phyloP scores from a whole-genome alignment of 2,329 filamentous ascomycete species.

The Neospermospora avenae region DNA sequence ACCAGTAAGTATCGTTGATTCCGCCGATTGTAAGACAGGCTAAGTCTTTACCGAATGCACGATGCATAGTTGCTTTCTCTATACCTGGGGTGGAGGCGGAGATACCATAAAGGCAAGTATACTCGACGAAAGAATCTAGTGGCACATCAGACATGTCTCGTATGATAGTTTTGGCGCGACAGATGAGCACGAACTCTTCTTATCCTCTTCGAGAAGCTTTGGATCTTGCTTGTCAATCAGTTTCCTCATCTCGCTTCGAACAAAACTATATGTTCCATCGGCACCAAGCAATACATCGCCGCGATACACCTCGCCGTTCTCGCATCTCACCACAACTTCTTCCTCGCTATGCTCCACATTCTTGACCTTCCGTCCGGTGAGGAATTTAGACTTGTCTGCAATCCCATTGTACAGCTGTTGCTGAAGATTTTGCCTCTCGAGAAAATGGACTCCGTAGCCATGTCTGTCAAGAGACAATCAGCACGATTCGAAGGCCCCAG shows the following conservation, averaged over 20 bases:
- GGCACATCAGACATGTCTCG: not conserved
- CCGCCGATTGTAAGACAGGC: slow-evolving; percentile 20
- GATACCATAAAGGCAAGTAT: slow-evolving; percentile 24
- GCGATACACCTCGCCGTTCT: slow-evolving; percentile 16
- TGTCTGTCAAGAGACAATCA: slow-evolving; percentile 2
- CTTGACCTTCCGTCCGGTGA: slow-evolving; percentile 8
- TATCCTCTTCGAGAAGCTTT: slow-evolving; percentile 7
- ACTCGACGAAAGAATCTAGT: slow-evolving; percentile 16
- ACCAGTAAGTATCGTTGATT: slow-evolving; percentile 17
- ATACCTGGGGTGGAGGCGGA: slow-evolving; percentile 11
- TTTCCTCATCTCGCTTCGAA: slow-evolving; percentile 20
- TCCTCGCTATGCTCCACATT: slow-evolving; percentile 14
- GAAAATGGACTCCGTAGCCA: slow-evolving; percentile 5
- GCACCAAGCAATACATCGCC: slow-evolving; percentile 23
- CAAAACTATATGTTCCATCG: slow-evolving; percentile 23
- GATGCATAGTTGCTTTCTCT: slow-evolving; percentile 10
- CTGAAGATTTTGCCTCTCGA: slow-evolving; percentile 5
- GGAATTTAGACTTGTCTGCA: slow-evolving; percentile 13
- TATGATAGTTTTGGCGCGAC: not conserved
- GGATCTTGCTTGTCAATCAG: slow-evolving; percentile 6
- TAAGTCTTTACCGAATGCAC: slow-evolving; percentile 9
- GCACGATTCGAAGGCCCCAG: not conserved
- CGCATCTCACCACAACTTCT: slow-evolving; percentile 15
- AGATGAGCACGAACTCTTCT: slow-evolving; percentile 11
- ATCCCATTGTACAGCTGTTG: slow-evolving; percentile 10